A percentile compares a stretch with the other conserved stretches of the same genome.
Conservation (phyloP, 139 green algal species). For the Penium margaritaceum region DNA sequence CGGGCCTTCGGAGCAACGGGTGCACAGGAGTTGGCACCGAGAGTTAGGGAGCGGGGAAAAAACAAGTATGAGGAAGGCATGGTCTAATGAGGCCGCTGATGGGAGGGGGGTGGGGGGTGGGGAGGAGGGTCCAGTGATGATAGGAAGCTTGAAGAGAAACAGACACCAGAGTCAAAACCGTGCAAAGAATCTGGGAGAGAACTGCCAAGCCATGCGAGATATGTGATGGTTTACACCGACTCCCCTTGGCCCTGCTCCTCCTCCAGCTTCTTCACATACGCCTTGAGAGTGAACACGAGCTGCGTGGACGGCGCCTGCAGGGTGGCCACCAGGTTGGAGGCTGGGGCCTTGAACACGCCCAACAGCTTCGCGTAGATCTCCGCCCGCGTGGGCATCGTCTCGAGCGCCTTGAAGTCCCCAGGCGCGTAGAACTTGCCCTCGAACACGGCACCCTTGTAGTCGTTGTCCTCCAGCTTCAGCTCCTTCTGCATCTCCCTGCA, state of each 20-base stretch:
- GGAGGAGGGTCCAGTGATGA: no score
- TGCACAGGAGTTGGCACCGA: no score
- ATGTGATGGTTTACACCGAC: no score
- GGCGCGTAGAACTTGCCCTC: slow-evolving; percentile 36
- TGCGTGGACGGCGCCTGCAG: slow-evolving; percentile 15
- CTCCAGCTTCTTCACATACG: slow-evolving; percentile 36
- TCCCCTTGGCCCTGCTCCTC: slow-evolving; percentile 26
- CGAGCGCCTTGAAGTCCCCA: slow-evolving; percentile 11
- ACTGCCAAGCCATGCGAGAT: no score
- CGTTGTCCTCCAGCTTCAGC: slow-evolving; percentile 35
- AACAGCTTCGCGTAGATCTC: slow-evolving; percentile 39
- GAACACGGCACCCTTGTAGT: slow-evolving; percentile 35
- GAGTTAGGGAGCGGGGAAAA: no score
- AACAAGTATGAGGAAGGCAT: no score
- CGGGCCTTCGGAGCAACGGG: no score
- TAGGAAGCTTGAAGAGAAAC: no score
- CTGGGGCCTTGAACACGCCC: slow-evolving; percentile 18
- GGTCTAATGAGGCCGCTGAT: no score
- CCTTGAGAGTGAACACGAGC: slow-evolving; percentile 32
- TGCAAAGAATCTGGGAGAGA: no score
- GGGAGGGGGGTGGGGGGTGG: no score
- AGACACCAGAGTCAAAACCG: no score
- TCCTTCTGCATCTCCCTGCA: slow-evolving; percentile 42
- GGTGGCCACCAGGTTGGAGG: slow-evolving; percentile 17
- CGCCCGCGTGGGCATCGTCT: slow-evolving; percentile 10